phyloP scores from a whole-genome alignment of 768 basidiomycete genomes.

The Psilocybe azurescens region DNA sequence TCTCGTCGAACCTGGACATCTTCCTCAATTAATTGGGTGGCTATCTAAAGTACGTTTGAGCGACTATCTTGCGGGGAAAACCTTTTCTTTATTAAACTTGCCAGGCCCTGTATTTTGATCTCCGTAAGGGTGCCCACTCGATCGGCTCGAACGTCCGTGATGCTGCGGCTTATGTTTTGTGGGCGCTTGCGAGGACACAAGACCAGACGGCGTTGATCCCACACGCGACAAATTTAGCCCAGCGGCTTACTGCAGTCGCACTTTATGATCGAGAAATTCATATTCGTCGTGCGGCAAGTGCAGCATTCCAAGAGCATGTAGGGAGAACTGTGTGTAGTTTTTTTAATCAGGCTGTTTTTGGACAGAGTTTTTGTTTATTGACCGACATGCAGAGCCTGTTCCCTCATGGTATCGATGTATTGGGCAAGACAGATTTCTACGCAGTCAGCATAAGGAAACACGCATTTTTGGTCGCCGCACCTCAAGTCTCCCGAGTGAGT shows the following conservation, averaged over 20 bases:
- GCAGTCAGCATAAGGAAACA: conserved; percentile 86
- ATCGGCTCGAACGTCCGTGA: conserved; percentile 95
- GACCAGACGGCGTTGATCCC: conserved; percentile 60
- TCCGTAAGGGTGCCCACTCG: conserved; percentile 90
- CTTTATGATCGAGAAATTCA: conserved; percentile 94
- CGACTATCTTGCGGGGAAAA: conserved; percentile 4
- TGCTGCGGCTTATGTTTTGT: conserved; percentile 91
- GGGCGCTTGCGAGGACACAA: conserved; percentile 90
- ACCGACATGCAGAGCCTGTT: conserved; percentile 70
- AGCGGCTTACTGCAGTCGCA: conserved; percentile 75
- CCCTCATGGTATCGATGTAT: conserved; percentile 92
- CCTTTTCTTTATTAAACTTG: conserved; percentile 5
- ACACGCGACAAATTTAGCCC: conserved; percentile 70
- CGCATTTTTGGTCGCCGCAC: conserved; percentile 85
- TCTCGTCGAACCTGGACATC: conserved; percentile 60
- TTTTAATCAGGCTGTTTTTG: conserved; percentile 1
- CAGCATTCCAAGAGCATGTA: conserved; percentile 96
- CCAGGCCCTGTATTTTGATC: conserved; percentile 91
- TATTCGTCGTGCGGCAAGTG: conserved; percentile 94
- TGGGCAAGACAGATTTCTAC: conserved; percentile 94
- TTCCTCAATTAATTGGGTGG: conserved; percentile 77
- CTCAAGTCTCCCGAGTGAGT: conserved; percentile 88
- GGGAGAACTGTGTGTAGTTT: conserved; percentile 78
- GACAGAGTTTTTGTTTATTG: conserved; percentile 9
- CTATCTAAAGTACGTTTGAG: conserved; percentile 66